A percentile compares a stretch with the other conserved stretches of the same genome.
phyloP scores from a whole-genome alignment of 352 stramenopile species.

The Phytophthora hibernalis region DNA sequence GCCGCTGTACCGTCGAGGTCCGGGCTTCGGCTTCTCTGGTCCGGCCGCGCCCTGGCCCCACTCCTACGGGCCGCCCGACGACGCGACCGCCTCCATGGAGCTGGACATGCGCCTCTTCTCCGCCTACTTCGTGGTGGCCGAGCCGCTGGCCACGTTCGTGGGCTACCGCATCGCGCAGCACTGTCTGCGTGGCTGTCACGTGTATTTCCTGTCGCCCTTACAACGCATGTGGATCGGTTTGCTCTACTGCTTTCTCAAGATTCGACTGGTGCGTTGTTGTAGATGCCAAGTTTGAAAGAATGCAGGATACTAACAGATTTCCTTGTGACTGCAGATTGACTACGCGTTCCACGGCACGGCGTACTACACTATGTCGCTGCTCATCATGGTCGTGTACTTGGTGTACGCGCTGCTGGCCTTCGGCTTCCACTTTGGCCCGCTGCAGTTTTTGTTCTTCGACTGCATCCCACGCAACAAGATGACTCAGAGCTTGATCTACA shows the following conservation, averaged over 20 bases:
- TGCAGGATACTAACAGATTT: constrained; percentile 12
- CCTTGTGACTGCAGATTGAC: constrained; percentile 56
- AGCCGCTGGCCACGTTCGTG: constrained; percentile 79
- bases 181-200: constrained; percentile 70
- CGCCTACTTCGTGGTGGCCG: constrained; percentile 79
- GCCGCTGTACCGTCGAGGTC: constrained; percentile 72
- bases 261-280: constrained; percentile 60
- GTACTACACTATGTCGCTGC: constrained; percentile 69
- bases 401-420: constrained; percentile 74
- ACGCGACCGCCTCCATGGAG: constrained; percentile 45
- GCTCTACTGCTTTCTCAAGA: constrained; percentile 80
- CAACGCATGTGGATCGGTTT: constrained; percentile 76
- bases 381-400: constrained; percentile 74
- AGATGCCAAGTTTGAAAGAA: background rate
- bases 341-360: constrained; percentile 80
- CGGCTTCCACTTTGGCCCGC: constrained; percentile 77
- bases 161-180: constrained; percentile 85
- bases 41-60: constrained; percentile 30
- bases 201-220: constrained; percentile 67
- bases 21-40: constrained; percentile 48
- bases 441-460: constrained; percentile 86
- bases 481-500: constrained; percentile 60
- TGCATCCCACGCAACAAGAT: constrained; percentile 64
- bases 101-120: constrained; percentile 80
- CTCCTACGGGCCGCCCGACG: constrained; percentile 58